A percentile compares a stretch with the other conserved stretches of the same genome.
Conservation (phyloP, 1,139 yeast species). For the Geotrichum cucujoidarum region DNA sequence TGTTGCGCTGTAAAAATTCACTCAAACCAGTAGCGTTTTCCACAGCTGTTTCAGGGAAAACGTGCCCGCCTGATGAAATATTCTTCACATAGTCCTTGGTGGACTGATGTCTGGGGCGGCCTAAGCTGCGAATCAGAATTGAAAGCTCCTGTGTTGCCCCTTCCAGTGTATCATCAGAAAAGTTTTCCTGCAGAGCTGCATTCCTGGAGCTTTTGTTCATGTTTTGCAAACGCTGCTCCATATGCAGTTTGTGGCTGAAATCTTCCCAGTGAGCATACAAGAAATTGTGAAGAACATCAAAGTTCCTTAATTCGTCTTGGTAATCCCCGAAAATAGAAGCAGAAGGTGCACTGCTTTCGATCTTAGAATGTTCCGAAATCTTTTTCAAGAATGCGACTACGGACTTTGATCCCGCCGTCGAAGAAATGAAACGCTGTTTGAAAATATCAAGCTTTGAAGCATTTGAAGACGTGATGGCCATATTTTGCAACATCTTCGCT, state of each 20-base stretch:
- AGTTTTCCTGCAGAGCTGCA: no score
- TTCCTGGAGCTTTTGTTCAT: neutral
- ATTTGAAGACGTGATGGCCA: conserved; percentile 70
- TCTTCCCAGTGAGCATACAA: conserved; percentile 57
- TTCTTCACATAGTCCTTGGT: neutral
- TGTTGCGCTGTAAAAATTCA: conserved; percentile 71
- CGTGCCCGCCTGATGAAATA: neutral
- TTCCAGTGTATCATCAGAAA: conserved; percentile 20
- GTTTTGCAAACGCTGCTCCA: conserved; percentile 25
- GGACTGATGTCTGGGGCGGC: conserved; percentile 23
- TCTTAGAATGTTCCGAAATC: conserved; percentile 20
- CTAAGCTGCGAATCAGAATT: conserved; percentile 26
- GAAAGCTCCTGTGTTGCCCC: conserved; percentile 23
- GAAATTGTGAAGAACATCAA: conserved; percentile 50
- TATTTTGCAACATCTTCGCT: conserved; percentile 74
- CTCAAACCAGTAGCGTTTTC: conserved; percentile 41
- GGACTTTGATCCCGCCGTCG: conserved; percentile 6
- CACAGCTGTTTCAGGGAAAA: conserved; percentile 12
- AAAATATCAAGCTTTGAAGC: conserved; percentile 56
- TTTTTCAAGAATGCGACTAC: conserved; percentile 14
- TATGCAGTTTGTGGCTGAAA: conserved; percentile 36
- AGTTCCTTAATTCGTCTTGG: conserved; percentile 28
- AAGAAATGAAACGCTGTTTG: conserved; percentile 16
- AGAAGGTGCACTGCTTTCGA: conserved; percentile 9
- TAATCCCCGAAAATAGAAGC: conserved; percentile 1